Evolutionary conservation across 2,329 filamentous ascomycete species (phyloP).

Genomic region (Tolypocladium cylindrosporum): DNA sequence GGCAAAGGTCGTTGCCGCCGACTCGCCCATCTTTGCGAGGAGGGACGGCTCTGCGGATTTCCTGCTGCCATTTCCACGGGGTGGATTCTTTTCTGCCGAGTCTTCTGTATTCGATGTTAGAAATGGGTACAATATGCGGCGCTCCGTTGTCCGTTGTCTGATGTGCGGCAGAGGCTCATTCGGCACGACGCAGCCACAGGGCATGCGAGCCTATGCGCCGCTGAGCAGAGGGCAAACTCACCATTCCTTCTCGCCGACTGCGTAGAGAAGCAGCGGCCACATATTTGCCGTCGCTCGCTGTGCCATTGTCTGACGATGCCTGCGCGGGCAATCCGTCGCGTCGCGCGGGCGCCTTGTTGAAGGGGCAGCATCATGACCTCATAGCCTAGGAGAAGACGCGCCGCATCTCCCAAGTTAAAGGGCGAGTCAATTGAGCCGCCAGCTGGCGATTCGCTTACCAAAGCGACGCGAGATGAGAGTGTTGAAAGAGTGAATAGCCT

Average conservation of each 20-base stretch:
- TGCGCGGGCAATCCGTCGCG: neutral
- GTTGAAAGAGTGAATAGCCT: neutral
- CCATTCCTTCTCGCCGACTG: neutral
- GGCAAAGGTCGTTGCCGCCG: slow-evolving; percentile 65
- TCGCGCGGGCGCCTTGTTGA: neutral
- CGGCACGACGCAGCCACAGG: neutral
- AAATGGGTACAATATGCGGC: neutral
- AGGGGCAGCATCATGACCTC: neutral
- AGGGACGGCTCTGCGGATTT: slow-evolving; percentile 24
- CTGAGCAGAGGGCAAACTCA: neutral
- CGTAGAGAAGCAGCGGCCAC: slow-evolving; percentile 1
- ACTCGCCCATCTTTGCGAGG: slow-evolving; percentile 57
- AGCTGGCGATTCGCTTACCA: too few relatives aligned
- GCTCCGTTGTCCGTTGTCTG: neutral
- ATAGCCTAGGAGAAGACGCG: neutral
- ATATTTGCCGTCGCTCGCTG: neutral
- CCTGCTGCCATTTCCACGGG: neutral
- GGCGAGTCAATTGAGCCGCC: neutral
- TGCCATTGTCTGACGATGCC: neutral
- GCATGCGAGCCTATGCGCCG: neutral
- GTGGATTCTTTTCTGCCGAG: too few relatives aligned
- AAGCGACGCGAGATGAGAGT: neutral
- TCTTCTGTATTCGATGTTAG: neutral
- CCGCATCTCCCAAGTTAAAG: neutral
- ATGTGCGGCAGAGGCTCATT: neutral